These are phyloP conservation scores for Collybiopsis confluens DNA, from an alignment of 768 basidiomycete species.

Conservation along the genomic window DNA sequence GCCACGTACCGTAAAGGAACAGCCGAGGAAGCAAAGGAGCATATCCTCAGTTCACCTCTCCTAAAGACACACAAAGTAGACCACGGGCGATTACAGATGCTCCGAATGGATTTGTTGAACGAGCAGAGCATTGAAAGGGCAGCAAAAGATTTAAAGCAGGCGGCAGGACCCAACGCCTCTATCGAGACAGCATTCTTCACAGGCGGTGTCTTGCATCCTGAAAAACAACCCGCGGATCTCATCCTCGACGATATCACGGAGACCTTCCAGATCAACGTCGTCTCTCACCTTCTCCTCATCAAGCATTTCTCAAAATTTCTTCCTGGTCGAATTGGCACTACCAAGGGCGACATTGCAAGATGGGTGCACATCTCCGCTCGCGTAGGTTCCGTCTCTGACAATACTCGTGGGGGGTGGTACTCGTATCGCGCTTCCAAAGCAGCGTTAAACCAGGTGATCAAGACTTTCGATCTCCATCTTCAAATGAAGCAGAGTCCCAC, in stretches of 20 bases:
- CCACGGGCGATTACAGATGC: slow-evolving; percentile 38
- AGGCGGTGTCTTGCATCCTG: slow-evolving; percentile 52
- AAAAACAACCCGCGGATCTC: slow-evolving; percentile 48
- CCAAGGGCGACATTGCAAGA: slow-evolving; percentile 31
- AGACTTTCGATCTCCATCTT: slow-evolving; percentile 55
- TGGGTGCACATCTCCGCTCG: slow-evolving; percentile 61
- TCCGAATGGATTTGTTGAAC: slow-evolving; percentile 47
- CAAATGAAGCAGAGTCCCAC: slow-evolving; percentile 41
- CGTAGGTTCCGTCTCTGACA: slow-evolving; percentile 57
- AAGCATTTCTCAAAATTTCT: slow-evolving; percentile 62
- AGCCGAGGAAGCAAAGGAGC: slow-evolving; percentile 30
- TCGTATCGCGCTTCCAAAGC: slow-evolving; percentile 61
- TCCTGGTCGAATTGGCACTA: slow-evolving; percentile 22
- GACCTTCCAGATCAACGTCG: slow-evolving; percentile 54
- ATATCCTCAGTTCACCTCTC: slow-evolving; percentile 32
- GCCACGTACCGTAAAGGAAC: slow-evolving; percentile 46
- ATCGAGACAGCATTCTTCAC: slow-evolving; percentile 53
- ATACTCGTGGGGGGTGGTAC: slow-evolving; percentile 56
- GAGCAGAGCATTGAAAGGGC: slow-evolving; percentile 49
- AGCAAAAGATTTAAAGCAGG: slow-evolving; percentile 33
- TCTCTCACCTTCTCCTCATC: slow-evolving; percentile 57
- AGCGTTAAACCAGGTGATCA: slow-evolving; percentile 59
- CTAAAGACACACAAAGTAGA: slow-evolving; percentile 33
- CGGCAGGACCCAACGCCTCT: slow-evolving; percentile 29
- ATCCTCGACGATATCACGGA: slow-evolving; percentile 33